Conservation (phyloP, 331 rosid genomes). For the Malus hybrid region DNA sequence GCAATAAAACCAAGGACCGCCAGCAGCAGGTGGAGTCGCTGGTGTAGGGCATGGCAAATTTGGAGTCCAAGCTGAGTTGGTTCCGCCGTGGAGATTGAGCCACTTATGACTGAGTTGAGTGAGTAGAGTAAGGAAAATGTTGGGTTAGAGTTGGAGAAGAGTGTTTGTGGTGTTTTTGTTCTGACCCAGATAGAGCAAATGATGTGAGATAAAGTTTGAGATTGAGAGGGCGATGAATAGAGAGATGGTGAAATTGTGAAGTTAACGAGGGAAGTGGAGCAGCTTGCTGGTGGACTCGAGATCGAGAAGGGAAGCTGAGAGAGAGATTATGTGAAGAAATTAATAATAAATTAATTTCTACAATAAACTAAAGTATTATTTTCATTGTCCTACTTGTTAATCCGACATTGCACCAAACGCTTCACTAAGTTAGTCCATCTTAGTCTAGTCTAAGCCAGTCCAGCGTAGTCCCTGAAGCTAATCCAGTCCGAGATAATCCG, state of each 20-base stretch:
- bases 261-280: slow-evolving; percentile 19
- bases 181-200: slow-evolving; percentile 30
- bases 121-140: background rate
- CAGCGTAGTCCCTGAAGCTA: too few species aligned
- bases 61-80: slow-evolving; percentile 26
- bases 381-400: too few species aligned
- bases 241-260: slow-evolving; percentile 23
- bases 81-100: slow-evolving; percentile 18
- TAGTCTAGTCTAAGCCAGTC: too few species aligned
- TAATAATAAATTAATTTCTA: too few species aligned
- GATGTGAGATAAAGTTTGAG: slow-evolving; percentile 22
- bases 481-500: too few species aligned
- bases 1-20: slow-evolving; percentile 42
- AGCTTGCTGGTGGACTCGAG: slow-evolving; percentile 19
- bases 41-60: slow-evolving; percentile 10
- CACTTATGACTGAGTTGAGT: background rate
- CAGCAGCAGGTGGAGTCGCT: slow-evolving; percentile 42
- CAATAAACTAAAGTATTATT: too few species aligned
- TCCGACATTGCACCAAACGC: too few species aligned
- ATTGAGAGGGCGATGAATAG: slow-evolving; percentile 14
- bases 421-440: too few species aligned
- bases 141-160: slow-evolving; percentile 35
- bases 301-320: slow-evolving; percentile 12
- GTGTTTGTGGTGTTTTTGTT: slow-evolving; percentile 25
- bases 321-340: background rate